phyloP scores from a whole-genome alignment of 2,329 filamentous ascomycete genomes.

The Pyrenochaeta sp. region DNA sequence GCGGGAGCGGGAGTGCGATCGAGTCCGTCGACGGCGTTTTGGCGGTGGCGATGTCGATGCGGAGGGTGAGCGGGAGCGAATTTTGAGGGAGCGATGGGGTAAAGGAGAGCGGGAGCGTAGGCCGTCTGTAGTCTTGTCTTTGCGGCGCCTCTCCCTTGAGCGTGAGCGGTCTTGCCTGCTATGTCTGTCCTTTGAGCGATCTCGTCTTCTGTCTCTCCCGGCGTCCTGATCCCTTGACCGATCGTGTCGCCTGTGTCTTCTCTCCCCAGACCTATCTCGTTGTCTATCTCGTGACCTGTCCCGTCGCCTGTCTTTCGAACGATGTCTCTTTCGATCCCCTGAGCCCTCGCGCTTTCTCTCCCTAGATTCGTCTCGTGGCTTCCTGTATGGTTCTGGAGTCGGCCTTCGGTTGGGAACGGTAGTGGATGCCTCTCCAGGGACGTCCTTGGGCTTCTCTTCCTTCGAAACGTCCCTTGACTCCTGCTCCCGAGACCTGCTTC shows the following conservation, averaged over 20 bases:
- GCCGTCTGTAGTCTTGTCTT: constrained; percentile 20
- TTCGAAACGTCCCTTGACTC: constrained; percentile 16
- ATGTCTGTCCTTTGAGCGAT: constrained; percentile 23
- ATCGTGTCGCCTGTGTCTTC: constrained; percentile 17
- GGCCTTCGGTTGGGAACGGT: constrained; percentile 16
- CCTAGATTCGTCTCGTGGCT: constrained; percentile 24
- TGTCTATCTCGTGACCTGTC: constrained; percentile 24
- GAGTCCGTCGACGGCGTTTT: constrained; percentile 46
- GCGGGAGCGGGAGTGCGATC: constrained; percentile 43
- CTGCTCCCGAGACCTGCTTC: constrained; percentile 23
- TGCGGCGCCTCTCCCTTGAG: constrained; percentile 25
- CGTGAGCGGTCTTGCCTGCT: constrained; percentile 23
- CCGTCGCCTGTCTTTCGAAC: constrained; percentile 26
- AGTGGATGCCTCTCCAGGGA: constrained; percentile 17
- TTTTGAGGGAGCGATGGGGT: constrained; percentile 32
- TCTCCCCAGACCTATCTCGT: constrained; percentile 23
- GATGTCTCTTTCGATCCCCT: constrained; percentile 16
- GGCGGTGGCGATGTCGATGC: constrained; percentile 36
- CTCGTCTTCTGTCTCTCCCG: constrained; percentile 16
- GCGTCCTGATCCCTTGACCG: constrained; percentile 24
- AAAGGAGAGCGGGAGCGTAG: constrained; percentile 36
- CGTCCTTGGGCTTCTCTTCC: constrained; percentile 23
- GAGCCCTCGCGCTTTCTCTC: constrained; percentile 21
- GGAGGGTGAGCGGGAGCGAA: constrained; percentile 36
- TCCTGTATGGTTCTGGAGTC: constrained; percentile 42